A percentile compares a stretch with the other conserved stretches of the same genome.
These are phyloP conservation scores for Avena atlantica DNA, from an alignment of 176 grass and related monocot species.

Conservation along the genomic window DNA sequence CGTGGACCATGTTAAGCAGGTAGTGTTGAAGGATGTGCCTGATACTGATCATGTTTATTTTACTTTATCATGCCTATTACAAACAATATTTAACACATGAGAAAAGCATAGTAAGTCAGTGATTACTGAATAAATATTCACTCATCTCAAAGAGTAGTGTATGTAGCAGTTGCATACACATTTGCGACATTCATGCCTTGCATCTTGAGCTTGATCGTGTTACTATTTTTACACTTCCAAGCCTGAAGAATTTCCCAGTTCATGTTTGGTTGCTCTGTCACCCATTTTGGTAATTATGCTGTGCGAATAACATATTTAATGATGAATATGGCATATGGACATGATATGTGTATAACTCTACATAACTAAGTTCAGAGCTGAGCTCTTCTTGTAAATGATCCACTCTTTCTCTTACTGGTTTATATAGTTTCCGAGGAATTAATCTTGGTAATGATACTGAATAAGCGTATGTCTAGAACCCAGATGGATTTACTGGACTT, in stretches of 20 bases:
- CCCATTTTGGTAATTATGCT: background rate
- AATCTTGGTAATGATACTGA: background rate
- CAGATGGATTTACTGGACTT: background rate
- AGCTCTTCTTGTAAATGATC: background rate
- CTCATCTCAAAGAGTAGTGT: background rate
- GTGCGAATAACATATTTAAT: background rate
- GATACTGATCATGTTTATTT: background rate
- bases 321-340: slow-evolving; percentile 16
- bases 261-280: background rate
- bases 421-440: slow-evolving; percentile 17
- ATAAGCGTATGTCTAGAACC: background rate
- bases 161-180: background rate
- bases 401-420: slow-evolving; percentile 10
- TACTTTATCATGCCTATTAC: background rate
- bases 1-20: slow-evolving; percentile 94
- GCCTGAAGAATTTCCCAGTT: background rate
- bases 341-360: slow-evolving; percentile 8
- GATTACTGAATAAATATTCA: background rate
- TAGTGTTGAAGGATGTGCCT: slow-evolving; percentile 29
- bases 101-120: background rate
- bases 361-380: background rate
- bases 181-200: background rate
- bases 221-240: slow-evolving; percentile 27
- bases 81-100: background rate
- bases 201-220: slow-evolving; percentile 26